Evolutionary conservation across 2,329 filamentous ascomycete genomes (phyloP).

Genomic region (Coleophoma crateriformis): DNA sequence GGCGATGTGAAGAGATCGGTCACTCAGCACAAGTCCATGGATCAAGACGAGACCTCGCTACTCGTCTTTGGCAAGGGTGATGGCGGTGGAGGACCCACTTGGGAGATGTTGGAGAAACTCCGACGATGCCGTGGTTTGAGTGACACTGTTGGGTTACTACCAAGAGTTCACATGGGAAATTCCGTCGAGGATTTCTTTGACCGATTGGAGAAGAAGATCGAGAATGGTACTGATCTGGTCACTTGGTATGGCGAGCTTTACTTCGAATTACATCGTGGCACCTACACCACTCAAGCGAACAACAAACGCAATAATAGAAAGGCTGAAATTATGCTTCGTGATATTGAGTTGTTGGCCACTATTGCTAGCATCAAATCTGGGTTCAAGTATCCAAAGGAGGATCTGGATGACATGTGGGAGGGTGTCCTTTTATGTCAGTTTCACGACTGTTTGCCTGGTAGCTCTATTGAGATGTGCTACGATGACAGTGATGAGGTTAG

Average conservation of each 20-base stretch:
- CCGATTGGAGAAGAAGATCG: constrained; percentile 71
- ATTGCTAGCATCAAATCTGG: constrained; percentile 67
- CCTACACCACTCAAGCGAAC: constrained; percentile 95
- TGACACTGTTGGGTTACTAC: constrained; percentile 77
- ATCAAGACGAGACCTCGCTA: constrained; percentile 84
- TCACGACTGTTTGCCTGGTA: constrained; percentile 94
- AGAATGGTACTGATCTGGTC: constrained; percentile 58
- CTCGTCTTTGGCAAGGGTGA: constrained; percentile 96
- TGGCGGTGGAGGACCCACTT: constrained; percentile 91
- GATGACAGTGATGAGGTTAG: constrained; percentile 80
- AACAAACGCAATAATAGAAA: constrained; percentile 94
- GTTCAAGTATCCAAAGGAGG: constrained; percentile 88
- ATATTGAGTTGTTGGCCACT: constrained; percentile 84
- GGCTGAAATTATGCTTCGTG: constrained; percentile 77
- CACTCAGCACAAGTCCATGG: constrained; percentile 90
- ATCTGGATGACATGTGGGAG: constrained; percentile 98
- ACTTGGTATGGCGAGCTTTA: constrained; percentile 99
- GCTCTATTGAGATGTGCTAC: constrained; percentile 96
- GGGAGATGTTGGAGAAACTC: constrained; percentile 90
- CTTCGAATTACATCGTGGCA: constrained; percentile 94
- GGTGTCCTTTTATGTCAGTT: constrained; percentile 88
- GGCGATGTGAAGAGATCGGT: constrained; percentile 89
- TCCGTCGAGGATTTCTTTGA: constrained; percentile 95
- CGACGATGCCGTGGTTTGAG: constrained; percentile 86
- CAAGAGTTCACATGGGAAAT: constrained; percentile 80